A percentile compares a stretch with the other conserved stretches of the same genome.
These are phyloP conservation scores for Thielaviopsis musarum DNA, from an alignment of 2,329 filamentous ascomycete species.

Conservation along the genomic window DNA sequence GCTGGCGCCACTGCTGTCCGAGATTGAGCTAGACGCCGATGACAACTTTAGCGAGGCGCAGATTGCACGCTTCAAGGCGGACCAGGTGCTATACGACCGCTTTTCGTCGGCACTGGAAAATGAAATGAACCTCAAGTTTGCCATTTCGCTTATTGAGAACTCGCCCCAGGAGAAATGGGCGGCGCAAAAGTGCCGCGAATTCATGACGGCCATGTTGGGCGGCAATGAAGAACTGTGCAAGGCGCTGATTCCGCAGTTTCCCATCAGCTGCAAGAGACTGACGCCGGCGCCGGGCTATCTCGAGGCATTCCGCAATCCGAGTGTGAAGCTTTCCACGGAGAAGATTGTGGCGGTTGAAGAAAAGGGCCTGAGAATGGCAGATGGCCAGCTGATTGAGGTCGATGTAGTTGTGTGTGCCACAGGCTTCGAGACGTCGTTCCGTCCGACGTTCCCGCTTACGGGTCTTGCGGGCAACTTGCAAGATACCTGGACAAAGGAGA, in stretches of 20 bases:
- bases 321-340: slow-evolving; percentile 30
- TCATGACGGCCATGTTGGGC: slow-evolving; percentile 31
- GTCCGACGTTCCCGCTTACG: slow-evolving; percentile 32
- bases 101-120: slow-evolving; percentile 31
- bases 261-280: slow-evolving; percentile 31
- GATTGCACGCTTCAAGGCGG: slow-evolving; percentile 29
- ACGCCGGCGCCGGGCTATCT: slow-evolving; percentile 35
- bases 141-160: slow-evolving; percentile 26
- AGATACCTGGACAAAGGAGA: slow-evolving; percentile 26
- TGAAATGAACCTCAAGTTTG: slow-evolving; percentile 27
- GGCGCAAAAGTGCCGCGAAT: slow-evolving; percentile 24
- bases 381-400: slow-evolving; percentile 31
- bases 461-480: slow-evolving; percentile 34
- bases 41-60: slow-evolving; percentile 18
- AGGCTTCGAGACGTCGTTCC: slow-evolving; percentile 37
- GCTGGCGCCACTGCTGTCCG: slow-evolving; percentile 16
- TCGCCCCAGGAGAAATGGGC: slow-evolving; percentile 26
- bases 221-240: slow-evolving; percentile 32
- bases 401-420: slow-evolving; percentile 43
- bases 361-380: slow-evolving; percentile 30
- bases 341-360: slow-evolving; percentile 29
- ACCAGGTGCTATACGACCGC: slow-evolving; percentile 27
- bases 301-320: slow-evolving; percentile 27
- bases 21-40: slow-evolving; percentile 15
- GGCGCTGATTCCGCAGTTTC: slow-evolving; percentile 32